These are phyloP conservation scores for Phaeosphaeria sp. DNA, from an alignment of 2,329 filamentous ascomycete genomes.

Conservation along the genomic window DNA sequence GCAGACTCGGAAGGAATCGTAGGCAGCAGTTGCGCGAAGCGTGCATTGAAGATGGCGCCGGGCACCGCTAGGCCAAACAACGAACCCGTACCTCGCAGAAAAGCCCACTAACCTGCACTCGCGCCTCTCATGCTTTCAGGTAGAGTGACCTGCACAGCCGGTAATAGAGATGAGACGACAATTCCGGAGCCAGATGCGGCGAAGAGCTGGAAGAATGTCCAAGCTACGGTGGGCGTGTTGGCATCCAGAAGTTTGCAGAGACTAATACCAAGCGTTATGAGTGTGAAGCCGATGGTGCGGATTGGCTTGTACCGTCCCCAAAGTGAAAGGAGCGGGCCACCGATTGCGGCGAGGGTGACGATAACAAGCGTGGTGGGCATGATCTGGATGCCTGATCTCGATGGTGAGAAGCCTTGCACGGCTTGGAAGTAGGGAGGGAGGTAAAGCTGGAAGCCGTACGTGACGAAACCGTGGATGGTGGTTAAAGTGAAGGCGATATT, in stretches of 20 bases:
- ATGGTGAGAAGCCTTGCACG: slow-evolving; percentile 27
- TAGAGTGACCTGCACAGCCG: slow-evolving; percentile 38
- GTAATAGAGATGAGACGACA: slow-evolving; percentile 34
- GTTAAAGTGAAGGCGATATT: slow-evolving; percentile 43
- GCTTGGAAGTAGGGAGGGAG: slow-evolving; percentile 40
- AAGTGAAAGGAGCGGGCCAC: slow-evolving; percentile 26
- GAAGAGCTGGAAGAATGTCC: slow-evolving; percentile 34
- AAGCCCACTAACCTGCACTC: slow-evolving; percentile 35
- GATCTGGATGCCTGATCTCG: slow-evolving; percentile 33
- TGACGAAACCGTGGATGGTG: slow-evolving; percentile 38
- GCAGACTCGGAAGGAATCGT: slow-evolving; percentile 14
- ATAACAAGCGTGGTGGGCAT: slow-evolving; percentile 34
- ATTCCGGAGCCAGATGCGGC: slow-evolving; percentile 32
- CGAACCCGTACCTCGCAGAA: slow-evolving; percentile 36
- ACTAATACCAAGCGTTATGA: slow-evolving; percentile 25
- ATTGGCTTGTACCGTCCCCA: slow-evolving; percentile 38
- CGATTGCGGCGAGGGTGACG: slow-evolving; percentile 26
- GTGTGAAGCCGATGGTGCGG: slow-evolving; percentile 30
- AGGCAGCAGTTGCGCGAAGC: slow-evolving; percentile 19
- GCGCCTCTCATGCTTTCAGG: slow-evolving; percentile 28
- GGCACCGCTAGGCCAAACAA: slow-evolving; percentile 41
- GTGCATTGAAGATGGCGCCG: slow-evolving; percentile 36
- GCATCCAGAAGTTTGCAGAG: slow-evolving; percentile 24
- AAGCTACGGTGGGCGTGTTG: slow-evolving; percentile 13
- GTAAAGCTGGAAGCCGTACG: slow-evolving; percentile 36